phyloP scores from a whole-genome alignment of 345 rosid genomes.

The Eucalyptus grandis region DNA sequence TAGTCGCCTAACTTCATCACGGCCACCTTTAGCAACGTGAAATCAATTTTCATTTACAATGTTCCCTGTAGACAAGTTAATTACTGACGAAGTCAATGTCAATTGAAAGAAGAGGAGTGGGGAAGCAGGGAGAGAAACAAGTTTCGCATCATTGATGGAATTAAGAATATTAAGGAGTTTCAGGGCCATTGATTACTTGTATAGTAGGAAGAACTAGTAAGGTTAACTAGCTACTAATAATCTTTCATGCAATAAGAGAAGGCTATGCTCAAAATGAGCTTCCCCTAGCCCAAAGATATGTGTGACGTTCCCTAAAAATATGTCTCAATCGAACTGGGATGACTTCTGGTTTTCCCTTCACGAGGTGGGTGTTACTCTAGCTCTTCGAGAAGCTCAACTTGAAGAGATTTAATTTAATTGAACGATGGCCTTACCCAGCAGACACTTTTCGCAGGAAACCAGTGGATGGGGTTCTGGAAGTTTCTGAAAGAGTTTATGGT shows the following conservation, averaged over 20 bases:
- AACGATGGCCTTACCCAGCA: too few relatives aligned
- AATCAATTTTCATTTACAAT: neutral
- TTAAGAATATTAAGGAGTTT: neutral
- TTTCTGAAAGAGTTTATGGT: slow-evolving; percentile 77
- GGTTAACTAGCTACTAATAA: too few relatives aligned
- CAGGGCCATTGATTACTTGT: neutral
- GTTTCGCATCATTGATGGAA: neutral
- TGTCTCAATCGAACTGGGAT: neutral
- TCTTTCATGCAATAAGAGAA: neutral
- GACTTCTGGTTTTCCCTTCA: neutral
- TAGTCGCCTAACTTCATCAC: neutral
- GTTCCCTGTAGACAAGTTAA: neutral
- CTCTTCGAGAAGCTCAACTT: neutral
- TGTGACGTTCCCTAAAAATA: neutral
- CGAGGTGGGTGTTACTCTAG: neutral
- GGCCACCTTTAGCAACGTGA: neutral
- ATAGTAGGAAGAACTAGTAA: neutral
- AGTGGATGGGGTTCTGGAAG: slow-evolving; percentile 94
- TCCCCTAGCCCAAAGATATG: neutral
- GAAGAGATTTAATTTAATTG: neutral
- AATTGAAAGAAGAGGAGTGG: neutral
- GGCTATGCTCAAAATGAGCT: neutral
- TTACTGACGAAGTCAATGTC: neutral
- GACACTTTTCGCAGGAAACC: slow-evolving; percentile 30
- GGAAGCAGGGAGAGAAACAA: neutral